Evolutionary conservation across 495 filamentous ascomycete species (phyloP), one percentile per base, ranked within the genome.

Genomic region (Penicillium salamii): DNA sequence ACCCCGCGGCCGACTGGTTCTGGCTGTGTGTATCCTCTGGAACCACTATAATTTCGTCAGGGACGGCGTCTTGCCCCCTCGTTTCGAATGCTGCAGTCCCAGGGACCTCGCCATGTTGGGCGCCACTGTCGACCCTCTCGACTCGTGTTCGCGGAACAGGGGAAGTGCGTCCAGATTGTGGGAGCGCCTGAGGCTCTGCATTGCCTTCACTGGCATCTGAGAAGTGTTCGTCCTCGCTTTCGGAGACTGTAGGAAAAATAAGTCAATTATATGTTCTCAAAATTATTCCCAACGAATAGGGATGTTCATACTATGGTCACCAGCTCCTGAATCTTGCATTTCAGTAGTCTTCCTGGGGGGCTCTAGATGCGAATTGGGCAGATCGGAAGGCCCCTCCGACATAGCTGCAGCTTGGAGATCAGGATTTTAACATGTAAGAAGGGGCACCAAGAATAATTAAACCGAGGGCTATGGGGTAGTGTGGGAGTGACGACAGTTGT

Each of bases 221-320:
- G 66, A 91, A 96, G 68, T 95, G 88, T 42, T 96, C 91, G 21
- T 95, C 80, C 46, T 78, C 89, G 36, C 83, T 87, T 48, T 85
- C 85, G 15, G 87, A 87, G 39, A 73, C 78, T 65, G 46, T 13
- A 47, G 38, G 3, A 21, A 21, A 5, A 14, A 1, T 24, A 45
- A 12, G 33, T 44, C 15, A 33, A 33, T 35, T 15, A 52, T 44
- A 12, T 38, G 13, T 46, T 52, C 32, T 13, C 7, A 32, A 42
- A 42, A 50, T 12, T 34, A 37, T 50, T 24, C 26, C 31, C 29
- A 36, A 42, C 26, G 34, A 24, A 47, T 13, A 21, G 17, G 34
- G 17, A 28, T 33, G 39, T 17, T 36, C 78, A 53, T 78, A 95
- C 90, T 80, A 59, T 89, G 77, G 42, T 95, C 90, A 66, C 85